phyloP scores from a whole-genome alignment of 768 basidiomycete species.

The Russula brevipes region DNA sequence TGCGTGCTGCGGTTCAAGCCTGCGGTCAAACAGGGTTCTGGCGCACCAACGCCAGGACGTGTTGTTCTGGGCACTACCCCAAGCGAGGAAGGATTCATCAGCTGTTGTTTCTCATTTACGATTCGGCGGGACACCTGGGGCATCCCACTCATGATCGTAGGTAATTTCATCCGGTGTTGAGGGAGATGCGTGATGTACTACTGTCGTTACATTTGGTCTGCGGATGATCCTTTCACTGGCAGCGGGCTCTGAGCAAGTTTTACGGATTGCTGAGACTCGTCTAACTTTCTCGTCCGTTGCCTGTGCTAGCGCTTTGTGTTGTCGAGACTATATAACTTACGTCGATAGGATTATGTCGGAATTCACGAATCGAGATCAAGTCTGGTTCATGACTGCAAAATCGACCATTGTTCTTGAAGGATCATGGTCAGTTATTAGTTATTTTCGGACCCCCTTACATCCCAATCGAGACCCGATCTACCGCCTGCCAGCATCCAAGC shows the following conservation, averaged over 20 bases:
- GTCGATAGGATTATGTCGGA: background rate
- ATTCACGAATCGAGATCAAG: background rate
- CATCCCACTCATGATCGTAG: slow-evolving; percentile 86
- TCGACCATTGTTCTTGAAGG: too few relatives aligned
- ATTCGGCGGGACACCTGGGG: slow-evolving; percentile 81
- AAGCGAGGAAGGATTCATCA: slow-evolving; percentile 71
- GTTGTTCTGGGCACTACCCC: slow-evolving; percentile 29
- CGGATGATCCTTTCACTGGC: background rate
- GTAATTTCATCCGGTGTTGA: slow-evolving; percentile 70
- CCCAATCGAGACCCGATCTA: too few relatives aligned
- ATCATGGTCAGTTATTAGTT: too few relatives aligned
- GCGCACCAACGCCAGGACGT: slow-evolving; percentile 30
- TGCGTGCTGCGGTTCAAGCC: slow-evolving; percentile 84
- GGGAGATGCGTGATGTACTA: background rate
- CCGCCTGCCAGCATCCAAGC: too few relatives aligned
- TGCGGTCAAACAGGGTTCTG: slow-evolving; percentile 40
- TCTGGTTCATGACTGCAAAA: background rate
- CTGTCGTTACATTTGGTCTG: background rate
- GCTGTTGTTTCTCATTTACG: slow-evolving; percentile 89
- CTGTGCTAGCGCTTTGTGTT: background rate
- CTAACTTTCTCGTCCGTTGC: background rate
- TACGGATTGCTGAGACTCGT: slow-evolving; percentile 3
- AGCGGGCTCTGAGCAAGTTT: background rate
- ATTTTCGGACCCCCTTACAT: too few relatives aligned
- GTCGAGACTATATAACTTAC: background rate